Conservation (phyloP, 169 alveolate genomes). For the Cryptosporidium viatorum region DNA sequence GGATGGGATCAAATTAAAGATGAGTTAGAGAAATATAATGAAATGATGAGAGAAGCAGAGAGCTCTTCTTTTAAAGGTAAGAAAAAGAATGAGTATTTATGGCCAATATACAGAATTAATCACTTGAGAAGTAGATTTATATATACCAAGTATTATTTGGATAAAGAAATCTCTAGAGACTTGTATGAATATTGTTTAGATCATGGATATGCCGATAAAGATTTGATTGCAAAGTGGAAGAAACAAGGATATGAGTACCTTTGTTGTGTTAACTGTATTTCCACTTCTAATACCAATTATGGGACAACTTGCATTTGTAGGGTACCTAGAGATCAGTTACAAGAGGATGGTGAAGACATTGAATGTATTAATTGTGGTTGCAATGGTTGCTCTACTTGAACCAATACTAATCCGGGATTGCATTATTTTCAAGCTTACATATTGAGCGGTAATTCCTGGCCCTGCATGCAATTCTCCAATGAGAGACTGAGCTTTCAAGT, state of each 20-base stretch:
- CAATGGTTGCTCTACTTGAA: constrained; percentile 95
- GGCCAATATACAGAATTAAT: constrained; percentile 97
- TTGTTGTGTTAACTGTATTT: constrained; percentile 96
- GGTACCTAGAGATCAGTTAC: constrained; percentile 96
- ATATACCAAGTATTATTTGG: constrained; percentile 92
- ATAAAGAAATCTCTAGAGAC: constrained; percentile 94
- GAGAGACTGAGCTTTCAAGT: not conserved
- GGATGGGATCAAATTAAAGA: constrained; percentile 97
- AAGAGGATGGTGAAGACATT: constrained; percentile 90
- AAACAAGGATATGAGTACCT: constrained; percentile 97
- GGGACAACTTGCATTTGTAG: constrained; percentile 98
- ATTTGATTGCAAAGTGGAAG: constrained; percentile 98
- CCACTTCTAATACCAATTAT: constrained; percentile 91
- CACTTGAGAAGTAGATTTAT: constrained; percentile 96
- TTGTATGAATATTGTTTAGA: constrained; percentile 95
- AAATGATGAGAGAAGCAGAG: constrained; percentile 96
- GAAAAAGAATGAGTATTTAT: constrained; percentile 93
- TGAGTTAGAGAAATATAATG: constrained; percentile 90
- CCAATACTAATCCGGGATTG: not conserved
- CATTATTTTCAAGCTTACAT: not conserved
- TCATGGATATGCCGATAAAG: constrained; percentile 97
- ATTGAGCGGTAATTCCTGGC: not conserved
- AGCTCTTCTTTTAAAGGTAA: constrained; percentile 94
- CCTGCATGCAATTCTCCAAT: too few relatives aligned
- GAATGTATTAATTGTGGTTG: constrained; percentile 99